Base-by-base conservation (phyloP, 331 rosid species). In the Quercus tomentella region DNA sequence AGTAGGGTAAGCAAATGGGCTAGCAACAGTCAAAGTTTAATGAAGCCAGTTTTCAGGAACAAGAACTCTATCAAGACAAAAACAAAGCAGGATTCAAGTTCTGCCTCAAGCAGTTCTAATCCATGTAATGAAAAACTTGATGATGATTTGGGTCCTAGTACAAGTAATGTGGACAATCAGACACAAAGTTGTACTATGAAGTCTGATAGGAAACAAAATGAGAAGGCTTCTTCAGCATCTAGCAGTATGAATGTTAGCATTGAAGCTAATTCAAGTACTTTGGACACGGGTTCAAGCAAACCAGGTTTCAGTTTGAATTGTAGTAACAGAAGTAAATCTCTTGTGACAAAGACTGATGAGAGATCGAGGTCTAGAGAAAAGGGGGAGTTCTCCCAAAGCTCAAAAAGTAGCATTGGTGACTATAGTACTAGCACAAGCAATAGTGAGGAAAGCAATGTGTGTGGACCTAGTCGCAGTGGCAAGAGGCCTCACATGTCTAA, bases 401-500 rank as follows among this genome's bases (percentile, higher is more conserved):
- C 99, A 26, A 95, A 95, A 87, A 95, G 97, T 86, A 95, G 99
- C 86, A 88, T 91, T 56, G 99, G 97, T 63, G 99, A 95, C 69
- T 88, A 86, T 79, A 95, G 99, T 80, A 87, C 91, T 84, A 90
- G 97, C 82, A 91, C 99, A 84, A 90, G 97, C 87, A 87, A 90
- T 74, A 96, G 99, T 82, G 99, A 91, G 77, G 98, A 91, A 76
- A 96, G 97, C 88, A 90, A 85, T 88, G 67, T 84, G 25, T 86
- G 96, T 77, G 91, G 97, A 69, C 93, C 97, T 56, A 80, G 92
- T 76, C 94, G 94, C 67, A 84, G 93, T 78, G 98, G 98, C 80
- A 87, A 87, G 82, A 86, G 98, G 83, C 98, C 99, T 67, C 99
- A 96, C 89, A 93, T 96, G 98, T 93, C 99, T 17, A 96, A 86